These are phyloP conservation scores for Globisporangium radiosum DNA, from an alignment of 352 stramenopile species.

Conservation along the genomic window DNA sequence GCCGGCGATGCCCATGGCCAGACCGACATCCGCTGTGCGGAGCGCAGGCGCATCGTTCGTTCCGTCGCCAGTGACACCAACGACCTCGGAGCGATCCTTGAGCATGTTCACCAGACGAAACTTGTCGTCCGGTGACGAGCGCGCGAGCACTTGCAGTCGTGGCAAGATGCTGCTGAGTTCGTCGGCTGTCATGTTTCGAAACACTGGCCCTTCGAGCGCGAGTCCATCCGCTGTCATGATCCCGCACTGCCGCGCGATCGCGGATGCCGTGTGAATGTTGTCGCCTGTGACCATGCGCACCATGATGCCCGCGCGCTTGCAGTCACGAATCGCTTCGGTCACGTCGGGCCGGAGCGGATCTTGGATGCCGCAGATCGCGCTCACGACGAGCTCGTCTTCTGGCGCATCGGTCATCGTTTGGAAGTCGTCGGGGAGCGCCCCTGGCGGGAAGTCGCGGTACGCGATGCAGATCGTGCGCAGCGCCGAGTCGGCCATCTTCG, in stretches of 20 bases:
- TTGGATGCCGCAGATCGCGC: slow-evolving; percentile 94
- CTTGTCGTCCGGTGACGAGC: slow-evolving; percentile 96
- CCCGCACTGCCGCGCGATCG: slow-evolving; percentile 94
- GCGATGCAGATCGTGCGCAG: slow-evolving; percentile 87
- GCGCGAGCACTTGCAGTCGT: slow-evolving; percentile 85
- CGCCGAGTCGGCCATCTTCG: slow-evolving; percentile 73
- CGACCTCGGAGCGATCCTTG: slow-evolving; percentile 64
- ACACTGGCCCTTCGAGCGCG: slow-evolving; percentile 89
- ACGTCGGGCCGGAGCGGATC: slow-evolving; percentile 95
- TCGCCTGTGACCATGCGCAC: slow-evolving; percentile 99
- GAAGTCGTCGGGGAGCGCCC: slow-evolving; percentile 52
- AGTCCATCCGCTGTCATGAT: slow-evolving; percentile 91
- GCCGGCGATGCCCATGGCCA: slow-evolving; percentile 78
- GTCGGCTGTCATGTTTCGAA: slow-evolving; percentile 77
- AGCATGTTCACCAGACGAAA: slow-evolving; percentile 91
- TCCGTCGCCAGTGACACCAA: slow-evolving; percentile 74
- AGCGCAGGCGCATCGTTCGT: slow-evolving; percentile 79
- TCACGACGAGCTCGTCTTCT: slow-evolving; percentile 74
- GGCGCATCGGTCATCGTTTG: slow-evolving; percentile 46
- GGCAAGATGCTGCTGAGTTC: slow-evolving; percentile 61
- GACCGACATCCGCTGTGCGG: slow-evolving; percentile 60
- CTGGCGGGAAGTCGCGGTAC: slow-evolving; percentile 61
- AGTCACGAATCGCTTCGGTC: slow-evolving; percentile 90
- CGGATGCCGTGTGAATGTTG: slow-evolving; percentile 96
- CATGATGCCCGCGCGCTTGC: slow-evolving; percentile 95